Evolutionary conservation across 208 protist genomes (phyloP).

Genomic region (Tritrichomonas foetus): DNA sequence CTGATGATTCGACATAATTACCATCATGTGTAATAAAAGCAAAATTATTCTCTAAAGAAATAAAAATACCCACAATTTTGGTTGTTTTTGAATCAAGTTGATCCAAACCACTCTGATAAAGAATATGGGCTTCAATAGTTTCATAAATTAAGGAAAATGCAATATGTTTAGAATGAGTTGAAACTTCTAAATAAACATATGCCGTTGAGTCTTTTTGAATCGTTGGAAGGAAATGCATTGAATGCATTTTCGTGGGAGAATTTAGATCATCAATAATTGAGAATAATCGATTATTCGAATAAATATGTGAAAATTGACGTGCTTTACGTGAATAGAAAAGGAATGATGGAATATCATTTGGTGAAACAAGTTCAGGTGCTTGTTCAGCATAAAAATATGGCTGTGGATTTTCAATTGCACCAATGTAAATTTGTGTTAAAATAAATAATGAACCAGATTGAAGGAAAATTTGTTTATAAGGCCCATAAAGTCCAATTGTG

Average conservation of each 20-base stretch:
- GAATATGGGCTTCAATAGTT: background rate
- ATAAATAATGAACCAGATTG: background rate
- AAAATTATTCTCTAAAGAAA: background rate
- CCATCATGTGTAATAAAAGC: background rate
- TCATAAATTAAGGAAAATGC: background rate
- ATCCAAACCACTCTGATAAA: background rate
- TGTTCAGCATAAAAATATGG: background rate
- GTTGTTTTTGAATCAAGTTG: background rate
- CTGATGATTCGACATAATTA: background rate
- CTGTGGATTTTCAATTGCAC: background rate
- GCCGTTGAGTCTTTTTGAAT: background rate
- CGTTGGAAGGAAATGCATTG: background rate
- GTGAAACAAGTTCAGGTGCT: background rate
- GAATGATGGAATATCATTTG: background rate
- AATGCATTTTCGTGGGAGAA: background rate
- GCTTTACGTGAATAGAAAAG: background rate
- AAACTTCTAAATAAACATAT: background rate
- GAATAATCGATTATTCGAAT: background rate
- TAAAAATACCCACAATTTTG: background rate
- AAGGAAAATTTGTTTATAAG: conserved; percentile 9
- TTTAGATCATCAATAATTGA: background rate
- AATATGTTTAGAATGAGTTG: background rate
- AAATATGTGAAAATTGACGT: background rate
- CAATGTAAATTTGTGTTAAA: background rate
- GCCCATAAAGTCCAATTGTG: background rate